Conservation (phyloP, 1,284 basidiomycete genomes). For the Retiboletus fuscus region DNA sequence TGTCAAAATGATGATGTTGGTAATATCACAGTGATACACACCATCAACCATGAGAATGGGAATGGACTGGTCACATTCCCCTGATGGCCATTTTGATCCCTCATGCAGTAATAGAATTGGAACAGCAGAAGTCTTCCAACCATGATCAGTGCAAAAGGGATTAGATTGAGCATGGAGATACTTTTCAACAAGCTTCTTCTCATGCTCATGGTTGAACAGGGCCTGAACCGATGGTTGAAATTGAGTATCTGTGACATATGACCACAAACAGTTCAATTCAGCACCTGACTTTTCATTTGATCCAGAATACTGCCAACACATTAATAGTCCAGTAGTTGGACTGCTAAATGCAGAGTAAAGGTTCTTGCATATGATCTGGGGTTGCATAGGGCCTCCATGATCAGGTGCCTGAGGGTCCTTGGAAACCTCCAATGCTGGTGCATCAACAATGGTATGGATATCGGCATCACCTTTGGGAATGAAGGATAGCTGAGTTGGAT, state of each 20-base stretch:
- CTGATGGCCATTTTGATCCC: not conserved
- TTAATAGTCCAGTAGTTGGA: conserved; percentile 21
- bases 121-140: conserved; percentile 2
- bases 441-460: not conserved
- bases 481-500: not conserved
- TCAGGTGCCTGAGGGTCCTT: not conserved
- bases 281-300: conserved; percentile 20
- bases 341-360: conserved; percentile 23
- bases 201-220: not conserved
- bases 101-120: not conserved
- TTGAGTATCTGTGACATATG: conserved; percentile 1
- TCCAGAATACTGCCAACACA: conserved; percentile 27
- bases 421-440: not conserved
- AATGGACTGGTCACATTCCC: not conserved
- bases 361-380: conserved; percentile 5
- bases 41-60: not conserved
- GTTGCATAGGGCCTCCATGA: not conserved
- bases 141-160: conserved; percentile 2
- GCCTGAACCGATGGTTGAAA: not conserved
- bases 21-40: conserved; percentile 17
- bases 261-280: conserved; percentile 14
- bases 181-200: conserved; percentile 8
- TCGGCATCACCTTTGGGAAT: not conserved
- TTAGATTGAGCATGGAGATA: conserved; percentile 1
- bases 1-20: conserved; percentile 8